Percentiles rank a stretch among this genome's conserved stretches.
phyloP scores from a whole-genome alignment of 331 rosid genomes.

The Rhamnella rubrinervis region DNA sequence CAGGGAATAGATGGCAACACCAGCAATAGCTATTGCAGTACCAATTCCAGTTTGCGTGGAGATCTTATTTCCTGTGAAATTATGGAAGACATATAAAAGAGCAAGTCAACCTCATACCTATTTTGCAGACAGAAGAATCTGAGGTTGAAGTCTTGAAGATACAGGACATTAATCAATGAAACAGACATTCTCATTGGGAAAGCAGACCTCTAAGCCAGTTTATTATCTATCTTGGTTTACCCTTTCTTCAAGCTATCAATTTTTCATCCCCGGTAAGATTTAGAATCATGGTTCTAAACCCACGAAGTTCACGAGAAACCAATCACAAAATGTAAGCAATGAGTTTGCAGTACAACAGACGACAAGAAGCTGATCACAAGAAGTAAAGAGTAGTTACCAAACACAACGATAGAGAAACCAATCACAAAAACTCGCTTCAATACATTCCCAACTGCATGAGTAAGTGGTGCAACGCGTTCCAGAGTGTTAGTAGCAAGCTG shows the following conservation, averaged over 20 bases:
- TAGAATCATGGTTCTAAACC: not conserved
- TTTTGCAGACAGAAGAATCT: constrained; percentile 6
- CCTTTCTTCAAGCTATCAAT: not conserved
- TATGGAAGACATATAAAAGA: not conserved
- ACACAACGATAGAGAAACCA: constrained; percentile 77
- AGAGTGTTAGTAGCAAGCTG: constrained; percentile 86
- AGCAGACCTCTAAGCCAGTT: not conserved
- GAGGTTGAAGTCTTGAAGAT: not conserved
- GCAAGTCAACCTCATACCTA: too few relatives aligned
- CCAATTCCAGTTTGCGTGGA: constrained; percentile 79
- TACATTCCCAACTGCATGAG: constrained; percentile 89
- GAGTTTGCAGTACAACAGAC: not conserved
- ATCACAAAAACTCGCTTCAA: constrained; percentile 89
- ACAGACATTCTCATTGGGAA: not conserved
- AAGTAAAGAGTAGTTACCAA: constrained; percentile 50
- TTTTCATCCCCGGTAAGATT: not conserved
- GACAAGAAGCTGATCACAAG: not conserved
- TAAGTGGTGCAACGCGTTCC: constrained; percentile 82
- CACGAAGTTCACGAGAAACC: not conserved
- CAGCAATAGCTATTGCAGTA: constrained; percentile 70
- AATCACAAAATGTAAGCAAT: constrained; percentile 4
- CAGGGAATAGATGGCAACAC: constrained; percentile 74
- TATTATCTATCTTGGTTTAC: too few relatives aligned
- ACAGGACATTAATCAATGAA: not conserved
- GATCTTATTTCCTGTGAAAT: constrained; percentile 59